Conservation (phyloP, 2,329 filamentous ascomycete species). For the Aspergillus terreus region DNA sequence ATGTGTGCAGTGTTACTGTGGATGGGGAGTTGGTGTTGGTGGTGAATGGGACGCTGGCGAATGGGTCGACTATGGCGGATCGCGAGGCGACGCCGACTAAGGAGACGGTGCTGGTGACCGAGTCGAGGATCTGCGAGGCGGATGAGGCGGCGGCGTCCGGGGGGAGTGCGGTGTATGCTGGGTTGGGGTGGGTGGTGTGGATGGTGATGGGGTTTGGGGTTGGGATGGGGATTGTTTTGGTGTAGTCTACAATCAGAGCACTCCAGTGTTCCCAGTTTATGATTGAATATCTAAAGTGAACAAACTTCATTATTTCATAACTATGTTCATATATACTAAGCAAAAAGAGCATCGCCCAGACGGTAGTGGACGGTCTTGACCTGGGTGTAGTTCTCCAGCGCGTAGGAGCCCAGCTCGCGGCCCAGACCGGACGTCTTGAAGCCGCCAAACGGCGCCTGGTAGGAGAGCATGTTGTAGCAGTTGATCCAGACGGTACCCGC, state of each 20-base stretch:
- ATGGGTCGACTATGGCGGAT: constrained; percentile 7
- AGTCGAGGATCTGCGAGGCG: not conserved
- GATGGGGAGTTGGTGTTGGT: not conserved
- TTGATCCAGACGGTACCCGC: constrained; percentile 66
- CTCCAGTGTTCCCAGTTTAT: too few species aligned
- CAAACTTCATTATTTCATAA: constrained; percentile 10
- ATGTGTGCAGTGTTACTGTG: not conserved
- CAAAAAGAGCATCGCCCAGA: constrained; percentile 44
- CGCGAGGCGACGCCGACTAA: not conserved
- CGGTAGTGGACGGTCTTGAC: constrained; percentile 44
- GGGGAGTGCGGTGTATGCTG: not conserved
- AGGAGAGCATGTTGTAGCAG: constrained; percentile 64
- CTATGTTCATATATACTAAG: constrained; percentile 24
- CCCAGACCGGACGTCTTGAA: constrained; percentile 44
- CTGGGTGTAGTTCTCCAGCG: constrained; percentile 49
- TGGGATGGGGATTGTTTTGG: not conserved
- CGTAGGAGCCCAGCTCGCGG: constrained; percentile 47
- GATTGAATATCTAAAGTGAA: not conserved
- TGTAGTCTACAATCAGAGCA: not conserved
- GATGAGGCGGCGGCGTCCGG: too few species aligned
- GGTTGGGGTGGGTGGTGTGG: not conserved
- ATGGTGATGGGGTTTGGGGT: not conserved
- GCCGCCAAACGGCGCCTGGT: constrained; percentile 44
- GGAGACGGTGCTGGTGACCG: not conserved
- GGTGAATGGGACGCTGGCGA: constrained; percentile 3